Evolutionary conservation across 345 rosid genomes (phyloP), one percentile per base, ranked within the genome.

Genomic region (Citrus mangshanensis): DNA sequence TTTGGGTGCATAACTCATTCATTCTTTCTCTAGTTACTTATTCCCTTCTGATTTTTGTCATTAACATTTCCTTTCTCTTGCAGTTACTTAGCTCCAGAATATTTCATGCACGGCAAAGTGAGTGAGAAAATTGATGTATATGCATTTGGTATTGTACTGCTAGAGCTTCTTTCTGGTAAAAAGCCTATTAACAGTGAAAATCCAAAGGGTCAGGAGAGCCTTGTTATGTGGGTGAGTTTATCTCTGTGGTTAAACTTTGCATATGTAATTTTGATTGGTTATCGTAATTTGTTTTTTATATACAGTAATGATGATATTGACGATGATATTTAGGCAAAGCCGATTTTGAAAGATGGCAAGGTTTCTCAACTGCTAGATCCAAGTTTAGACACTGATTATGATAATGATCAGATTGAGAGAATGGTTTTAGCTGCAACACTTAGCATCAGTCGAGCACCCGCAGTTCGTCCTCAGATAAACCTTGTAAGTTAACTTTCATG

Each of bases 81-180:
- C 91, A 96, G 99, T 79, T 96, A 96, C 84, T 84, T 96, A 91
- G 99, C 99, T 83, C 99, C 99, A 30, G 99, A 96, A 81, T 96
- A 94, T 84, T 91, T 96, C 80, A 88, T 91, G 97, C 91, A 94
- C 30, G 99, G 99, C 56, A 93, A 88, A 88, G 90, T 96, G 82
- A 94, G 93, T 40, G 94, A 96, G 86, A 94, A 89, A 87, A 86
- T 94, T 38, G 99, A 96, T 86, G 98, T 96, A 42, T 96, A 93
- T 83, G 97, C 99, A 59, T 90, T 89, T 82, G 99, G 99, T 66
- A 95, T 96, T 74, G 97, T 96, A 78, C 88, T 94, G 60, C 95
- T 96, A 54, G 99, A 96, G 89, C 97, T 96, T 73, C 88, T 96
- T 30, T 89, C 97, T 6, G 95, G 99, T 28, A 93, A 93, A 89